A percentile compares a stretch with the other conserved stretches of the same genome.
phyloP scores from a whole-genome alignment of 352 stramenopile genomes.

The Globisporangium paddicum region DNA sequence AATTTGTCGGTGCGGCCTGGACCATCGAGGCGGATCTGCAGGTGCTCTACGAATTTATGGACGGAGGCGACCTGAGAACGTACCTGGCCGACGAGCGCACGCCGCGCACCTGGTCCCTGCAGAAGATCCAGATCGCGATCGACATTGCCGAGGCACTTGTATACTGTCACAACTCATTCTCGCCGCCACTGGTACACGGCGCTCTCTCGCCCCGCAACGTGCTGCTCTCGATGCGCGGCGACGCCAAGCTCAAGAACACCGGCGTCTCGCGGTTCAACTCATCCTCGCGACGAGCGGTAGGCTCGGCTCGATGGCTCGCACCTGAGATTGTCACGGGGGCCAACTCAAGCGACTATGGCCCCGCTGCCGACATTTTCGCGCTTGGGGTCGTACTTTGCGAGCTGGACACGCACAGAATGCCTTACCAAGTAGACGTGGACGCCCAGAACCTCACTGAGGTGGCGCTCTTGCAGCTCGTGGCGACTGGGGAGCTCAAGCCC shows the following conservation, averaged over 20 bases:
- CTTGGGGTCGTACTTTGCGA: slow-evolving; percentile 52
- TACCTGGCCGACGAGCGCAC: neutral
- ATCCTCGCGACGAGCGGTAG: slow-evolving; percentile 3
- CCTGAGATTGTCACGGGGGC: slow-evolving; percentile 34
- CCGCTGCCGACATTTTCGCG: slow-evolving; percentile 36
- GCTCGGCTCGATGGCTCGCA: slow-evolving; percentile 29
- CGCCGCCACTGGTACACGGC: slow-evolving; percentile 33
- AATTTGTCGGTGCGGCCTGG: slow-evolving; percentile 9
- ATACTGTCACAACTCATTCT: slow-evolving; percentile 39
- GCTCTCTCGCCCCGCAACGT: slow-evolving; percentile 44
- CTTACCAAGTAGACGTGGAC: slow-evolving; percentile 31
- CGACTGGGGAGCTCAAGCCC: neutral
- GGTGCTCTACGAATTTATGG: slow-evolving; percentile 14
- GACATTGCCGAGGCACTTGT: slow-evolving; percentile 42
- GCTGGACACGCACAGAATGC: slow-evolving; percentile 46
- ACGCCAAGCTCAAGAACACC: neutral
- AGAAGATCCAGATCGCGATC: slow-evolving; percentile 37
- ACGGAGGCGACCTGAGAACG: neutral
- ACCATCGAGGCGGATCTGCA: slow-evolving; percentile 13
- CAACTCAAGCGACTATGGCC: slow-evolving; percentile 23
- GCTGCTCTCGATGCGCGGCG: slow-evolving; percentile 22
- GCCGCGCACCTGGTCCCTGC: neutral
- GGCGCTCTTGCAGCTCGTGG: slow-evolving; percentile 24
- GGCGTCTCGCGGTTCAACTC: neutral
- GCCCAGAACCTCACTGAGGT: slow-evolving; percentile 16